Base-by-base conservation (phyloP, 2,329 filamentous ascomycete genomes). In the Alternaria longipes region DNA sequence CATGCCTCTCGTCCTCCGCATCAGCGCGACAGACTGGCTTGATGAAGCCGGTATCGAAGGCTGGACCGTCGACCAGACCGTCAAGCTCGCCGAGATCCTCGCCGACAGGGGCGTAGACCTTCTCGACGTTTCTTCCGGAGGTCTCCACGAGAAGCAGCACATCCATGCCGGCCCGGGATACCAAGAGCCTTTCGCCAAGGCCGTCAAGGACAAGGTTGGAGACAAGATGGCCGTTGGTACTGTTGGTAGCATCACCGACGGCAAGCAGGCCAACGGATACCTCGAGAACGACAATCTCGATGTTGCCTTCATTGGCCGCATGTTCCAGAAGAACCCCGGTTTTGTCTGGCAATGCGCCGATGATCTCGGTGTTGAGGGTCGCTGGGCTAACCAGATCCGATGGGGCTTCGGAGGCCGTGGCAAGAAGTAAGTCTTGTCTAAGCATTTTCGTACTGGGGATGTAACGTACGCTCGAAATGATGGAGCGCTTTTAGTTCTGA, bases 261-360 rank as follows among this genome's bases (percentile, higher is more conserved):
- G 89, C 2, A 86, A 89, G 69, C 85, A 90, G 76, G 93, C 92
- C 16, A 75, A 75, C 36, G 70, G 65, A 8, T 75, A 74, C 51
- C 65, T 75, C 4, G 72, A 74, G 52, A 60, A 74, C 8, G 73
- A 75, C 24, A 70, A 72, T 45, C 70, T 89, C 60, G 93, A 97
- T 74, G 78, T 94, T n/a, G 88, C 90, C 0, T 84, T 94, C 18
- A 84, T 90, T 1, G 94, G 87, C 0, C 84, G 92, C 57, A 90
- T 91, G 72, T 95, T 95, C 79, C 84, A 96, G 80, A 88, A 92
- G 76, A 92, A 97, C 73, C 91, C 93, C 0, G 89, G 91, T 59
- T 88, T 93, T 74, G 90, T 93, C 8, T 87, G 92, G 79, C 84
- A 86, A 34, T 89, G 87, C 64, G 93, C 92, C 0, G 85, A 91